These are phyloP conservation scores for Trichophyton schoenleinii DNA, from an alignment of 2,329 filamentous ascomycete genomes.

Conservation along the genomic window DNA sequence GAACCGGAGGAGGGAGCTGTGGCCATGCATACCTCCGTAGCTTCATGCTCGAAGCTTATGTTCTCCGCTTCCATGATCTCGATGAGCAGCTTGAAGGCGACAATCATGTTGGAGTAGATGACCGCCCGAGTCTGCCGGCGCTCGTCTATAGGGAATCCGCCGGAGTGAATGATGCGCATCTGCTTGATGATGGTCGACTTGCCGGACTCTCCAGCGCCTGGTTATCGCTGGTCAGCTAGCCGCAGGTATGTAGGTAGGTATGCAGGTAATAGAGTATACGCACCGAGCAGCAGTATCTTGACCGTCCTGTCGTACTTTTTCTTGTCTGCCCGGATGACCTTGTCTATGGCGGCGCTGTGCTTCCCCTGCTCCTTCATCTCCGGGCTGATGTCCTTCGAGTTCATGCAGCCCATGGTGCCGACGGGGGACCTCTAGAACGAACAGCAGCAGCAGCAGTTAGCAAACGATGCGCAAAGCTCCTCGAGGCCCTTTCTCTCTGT, in stretches of 20 bases:
- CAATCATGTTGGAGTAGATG: constrained; percentile 87
- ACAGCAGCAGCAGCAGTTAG: not conserved
- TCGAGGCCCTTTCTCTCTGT: not conserved
- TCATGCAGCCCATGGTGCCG: constrained; percentile 32
- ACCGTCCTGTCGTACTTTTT: constrained; percentile 77
- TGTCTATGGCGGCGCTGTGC: constrained; percentile 61
- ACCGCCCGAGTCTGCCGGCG: constrained; percentile 89
- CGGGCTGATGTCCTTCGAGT: constrained; percentile 29
- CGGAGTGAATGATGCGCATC: constrained; percentile 94
- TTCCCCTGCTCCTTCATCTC: constrained; percentile 31
- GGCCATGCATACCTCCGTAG: constrained; percentile 52
- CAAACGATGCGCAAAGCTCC: not conserved
- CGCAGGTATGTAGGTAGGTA: too few species aligned
- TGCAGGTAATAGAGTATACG: constrained; percentile 18
- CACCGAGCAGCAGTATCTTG: constrained; percentile 87
- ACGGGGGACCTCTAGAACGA: not conserved
- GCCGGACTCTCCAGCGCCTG: constrained; percentile 86
- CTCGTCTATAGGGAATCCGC: constrained; percentile 80
- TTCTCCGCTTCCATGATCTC: constrained; percentile 81
- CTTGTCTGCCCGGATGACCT: constrained; percentile 71
- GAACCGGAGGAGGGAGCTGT: not conserved
- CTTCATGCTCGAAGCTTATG: constrained; percentile 63
- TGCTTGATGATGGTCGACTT: constrained; percentile 97
- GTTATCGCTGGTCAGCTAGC: too few species aligned
- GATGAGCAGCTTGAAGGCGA: constrained; percentile 79